A percentile compares a stretch with the other conserved stretches of the same genome.
Evolutionary conservation across 257 asterid genomes (phyloP).

Genomic region (Lycium ferocissimum): DNA sequence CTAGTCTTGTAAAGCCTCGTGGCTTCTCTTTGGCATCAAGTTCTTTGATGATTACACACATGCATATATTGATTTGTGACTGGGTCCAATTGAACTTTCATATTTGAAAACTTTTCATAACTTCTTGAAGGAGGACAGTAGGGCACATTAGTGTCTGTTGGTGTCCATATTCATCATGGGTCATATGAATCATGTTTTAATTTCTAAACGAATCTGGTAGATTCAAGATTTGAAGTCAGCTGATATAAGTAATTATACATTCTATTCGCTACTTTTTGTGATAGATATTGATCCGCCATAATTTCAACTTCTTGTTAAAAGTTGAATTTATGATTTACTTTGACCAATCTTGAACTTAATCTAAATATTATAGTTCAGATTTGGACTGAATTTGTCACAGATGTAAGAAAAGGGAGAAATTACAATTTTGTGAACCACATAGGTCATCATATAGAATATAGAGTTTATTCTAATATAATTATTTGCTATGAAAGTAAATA

Average conservation of each 20-base stretch:
- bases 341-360: neutral
- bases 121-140: neutral
- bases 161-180: neutral
- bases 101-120: neutral
- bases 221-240: neutral
- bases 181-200: neutral
- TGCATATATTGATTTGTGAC: neutral
- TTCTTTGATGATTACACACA: neutral
- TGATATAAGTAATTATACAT: rapidly evolving
- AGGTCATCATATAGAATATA: neutral
- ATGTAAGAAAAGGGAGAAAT: no score
- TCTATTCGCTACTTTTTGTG: rapidly evolving
- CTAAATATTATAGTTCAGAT: neutral
- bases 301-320: neutral
- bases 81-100: neutral
- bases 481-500: no score
- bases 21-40: neutral
- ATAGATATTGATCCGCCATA: neutral
- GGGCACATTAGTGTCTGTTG: neutral
- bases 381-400: neutral
- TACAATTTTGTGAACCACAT: neutral
- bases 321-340: neutral
- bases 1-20: neutral
- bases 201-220: neutral
- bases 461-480: neutral